Percentiles rank a stretch among this genome's conserved stretches.
These are phyloP conservation scores for Trichoderma gracile DNA, from an alignment of 2,329 filamentous ascomycete species.

Conservation along the genomic window DNA sequence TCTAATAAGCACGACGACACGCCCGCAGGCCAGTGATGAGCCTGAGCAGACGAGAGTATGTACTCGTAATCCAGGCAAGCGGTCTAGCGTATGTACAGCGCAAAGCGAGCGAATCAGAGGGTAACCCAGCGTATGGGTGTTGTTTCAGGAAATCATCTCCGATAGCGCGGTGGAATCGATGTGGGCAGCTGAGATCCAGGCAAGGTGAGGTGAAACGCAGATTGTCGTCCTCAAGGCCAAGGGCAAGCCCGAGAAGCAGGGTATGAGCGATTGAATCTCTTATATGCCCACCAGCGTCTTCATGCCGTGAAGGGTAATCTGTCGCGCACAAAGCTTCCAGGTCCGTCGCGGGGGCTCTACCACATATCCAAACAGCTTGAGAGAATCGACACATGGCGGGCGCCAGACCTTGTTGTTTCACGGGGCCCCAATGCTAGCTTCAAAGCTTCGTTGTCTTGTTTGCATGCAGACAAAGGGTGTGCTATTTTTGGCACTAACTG, in stretches of 20 bases:
- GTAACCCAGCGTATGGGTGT: slow-evolving; percentile 12
- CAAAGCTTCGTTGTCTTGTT: slow-evolving; percentile 11
- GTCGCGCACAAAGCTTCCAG: not conserved
- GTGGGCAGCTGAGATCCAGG: slow-evolving; percentile 26
- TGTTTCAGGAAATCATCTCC: slow-evolving; percentile 28
- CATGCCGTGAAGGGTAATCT: not conserved
- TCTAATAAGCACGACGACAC: slow-evolving; percentile 21
- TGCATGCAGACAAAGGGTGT: slow-evolving; percentile 7
- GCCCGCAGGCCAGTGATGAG: slow-evolving; percentile 23
- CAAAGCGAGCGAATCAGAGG: slow-evolving; percentile 12
- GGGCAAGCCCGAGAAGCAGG: not conserved
- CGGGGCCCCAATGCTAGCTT: slow-evolving; percentile 13
- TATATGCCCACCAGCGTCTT: not conserved
- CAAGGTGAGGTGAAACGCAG: slow-evolving; percentile 24
- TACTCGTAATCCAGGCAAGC: not conserved
- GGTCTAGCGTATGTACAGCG: slow-evolving; percentile 4
- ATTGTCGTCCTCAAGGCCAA: not conserved
- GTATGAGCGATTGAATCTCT: too few species aligned
- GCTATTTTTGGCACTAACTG: slow-evolving; percentile 6
- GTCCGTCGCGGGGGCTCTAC: too few species aligned
- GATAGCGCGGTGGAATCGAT: slow-evolving; percentile 20
- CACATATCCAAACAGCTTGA: not conserved
- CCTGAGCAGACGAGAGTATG: slow-evolving; percentile 1
- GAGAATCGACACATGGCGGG: not conserved
- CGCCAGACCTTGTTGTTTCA: slow-evolving; percentile 8